Evolutionary conservation across 2,329 filamentous ascomycete species (phyloP).

Genomic region (Scopulariopsis brevicaulis): DNA sequence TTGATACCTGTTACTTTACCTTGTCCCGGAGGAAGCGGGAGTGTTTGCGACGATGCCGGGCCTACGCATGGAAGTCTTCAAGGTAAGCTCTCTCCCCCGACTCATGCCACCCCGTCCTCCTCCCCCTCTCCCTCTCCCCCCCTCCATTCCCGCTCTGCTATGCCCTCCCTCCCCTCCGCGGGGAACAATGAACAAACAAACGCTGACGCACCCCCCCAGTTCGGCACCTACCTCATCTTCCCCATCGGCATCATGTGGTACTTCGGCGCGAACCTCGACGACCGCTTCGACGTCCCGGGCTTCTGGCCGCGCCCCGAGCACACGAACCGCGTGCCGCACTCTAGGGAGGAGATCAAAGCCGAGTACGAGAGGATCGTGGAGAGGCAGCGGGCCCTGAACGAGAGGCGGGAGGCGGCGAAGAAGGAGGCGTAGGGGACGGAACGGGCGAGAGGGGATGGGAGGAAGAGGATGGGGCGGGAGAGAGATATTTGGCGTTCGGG

Average conservation of each 20-base stretch:
- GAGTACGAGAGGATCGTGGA: conserved; percentile 66
- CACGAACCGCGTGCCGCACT: conserved; percentile 64
- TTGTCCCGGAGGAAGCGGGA: neutral
- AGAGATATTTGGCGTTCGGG: neutral
- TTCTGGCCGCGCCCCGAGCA: conserved; percentile 87
- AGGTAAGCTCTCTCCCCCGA: conserved; percentile 40
- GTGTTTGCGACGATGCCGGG: conserved; percentile 50
- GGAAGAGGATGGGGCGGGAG: too few relatives aligned
- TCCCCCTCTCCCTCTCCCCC: neutral
- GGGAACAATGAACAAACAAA: neutral
- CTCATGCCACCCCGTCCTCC: neutral
- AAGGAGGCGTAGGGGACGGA: conserved; percentile 15
- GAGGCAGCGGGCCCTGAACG: conserved; percentile 64
- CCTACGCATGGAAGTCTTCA: conserved; percentile 89
- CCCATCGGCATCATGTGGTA: conserved; percentile 99
- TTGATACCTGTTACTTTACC: too few relatives aligned
- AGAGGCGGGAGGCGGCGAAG: conserved; percentile 24
- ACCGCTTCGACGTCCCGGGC: conserved; percentile 74
- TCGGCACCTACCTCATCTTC: conserved; percentile 98
- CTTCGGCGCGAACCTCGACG: conserved; percentile 96
- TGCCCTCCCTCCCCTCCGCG: neutral
- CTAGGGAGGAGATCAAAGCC: conserved; percentile 69
- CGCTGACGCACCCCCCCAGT: conserved; percentile 38
- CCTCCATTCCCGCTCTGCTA: too few relatives aligned
- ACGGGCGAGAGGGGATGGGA: conserved; percentile 6